phyloP scores from a whole-genome alignment of 495 filamentous ascomycete species.

The Collariella sp. region DNA sequence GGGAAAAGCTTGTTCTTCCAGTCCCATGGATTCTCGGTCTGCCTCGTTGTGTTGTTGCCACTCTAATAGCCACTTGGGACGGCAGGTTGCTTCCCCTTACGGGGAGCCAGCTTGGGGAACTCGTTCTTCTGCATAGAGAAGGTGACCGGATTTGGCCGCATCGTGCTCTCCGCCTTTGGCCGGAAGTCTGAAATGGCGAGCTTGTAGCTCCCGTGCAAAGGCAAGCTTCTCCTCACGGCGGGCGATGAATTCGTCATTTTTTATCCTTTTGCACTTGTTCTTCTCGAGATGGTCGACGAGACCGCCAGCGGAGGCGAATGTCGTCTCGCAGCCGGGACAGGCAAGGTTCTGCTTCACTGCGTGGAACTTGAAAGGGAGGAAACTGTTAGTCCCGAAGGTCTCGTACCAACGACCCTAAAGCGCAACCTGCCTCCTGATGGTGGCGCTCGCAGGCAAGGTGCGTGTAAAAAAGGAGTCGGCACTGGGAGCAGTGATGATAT shows the following conservation, averaged over 20 bases:
- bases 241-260: conserved; percentile 13
- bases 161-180: background rate
- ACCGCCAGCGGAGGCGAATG: conserved; percentile 10
- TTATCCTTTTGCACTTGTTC: conserved; percentile 15
- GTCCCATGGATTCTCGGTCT: conserved; percentile 7
- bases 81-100: background rate
- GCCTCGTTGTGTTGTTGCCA: conserved; percentile 3
- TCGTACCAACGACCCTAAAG: too few species aligned
- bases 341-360: conserved; percentile 17
- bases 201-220: conserved; percentile 14
- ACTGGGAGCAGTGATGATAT: conserved; percentile 11
- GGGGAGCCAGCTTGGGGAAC: background rate
- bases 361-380: conserved; percentile 15
- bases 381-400: background rate
- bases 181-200: conserved; percentile 3
- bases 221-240: conserved; percentile 11
- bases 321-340: conserved; percentile 27
- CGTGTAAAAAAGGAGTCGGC: conserved; percentile 3
- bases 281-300: conserved; percentile 27
- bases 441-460: background rate
- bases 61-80: background rate
- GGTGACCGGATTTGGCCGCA: background rate
- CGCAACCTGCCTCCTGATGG: background rate
- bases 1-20: conserved; percentile 19
- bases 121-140: conserved; percentile 2